phyloP scores from a whole-genome alignment of 768 basidiomycete genomes.

The Jaapia argillacea region DNA sequence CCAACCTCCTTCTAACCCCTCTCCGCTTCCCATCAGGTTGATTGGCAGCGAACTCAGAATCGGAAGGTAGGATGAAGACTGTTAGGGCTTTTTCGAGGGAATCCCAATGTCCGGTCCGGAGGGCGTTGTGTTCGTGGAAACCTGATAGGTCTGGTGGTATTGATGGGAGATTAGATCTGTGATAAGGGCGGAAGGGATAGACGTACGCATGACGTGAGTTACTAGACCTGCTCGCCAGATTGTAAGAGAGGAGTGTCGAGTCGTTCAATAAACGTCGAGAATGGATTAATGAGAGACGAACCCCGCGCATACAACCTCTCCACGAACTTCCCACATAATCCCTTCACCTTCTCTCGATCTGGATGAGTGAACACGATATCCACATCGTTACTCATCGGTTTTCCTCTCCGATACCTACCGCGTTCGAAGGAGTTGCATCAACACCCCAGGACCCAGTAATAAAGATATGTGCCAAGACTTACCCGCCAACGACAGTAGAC shows the following conservation, averaged over 20 bases:
- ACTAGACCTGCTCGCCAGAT: conserved; percentile 41
- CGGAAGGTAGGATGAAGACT: conserved; percentile 56
- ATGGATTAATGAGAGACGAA: conserved; percentile 17
- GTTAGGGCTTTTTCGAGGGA: conserved; percentile 80
- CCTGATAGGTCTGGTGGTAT: conserved; percentile 42
- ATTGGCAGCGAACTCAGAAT: conserved; percentile 16
- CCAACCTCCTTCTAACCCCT: conserved; percentile 58
- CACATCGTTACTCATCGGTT: conserved; percentile 71
- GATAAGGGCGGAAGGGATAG: not conserved
- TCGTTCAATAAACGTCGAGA: not conserved
- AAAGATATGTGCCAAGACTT: conserved; percentile 14
- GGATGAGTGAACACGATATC: conserved; percentile 84
- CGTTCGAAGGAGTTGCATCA: not conserved
- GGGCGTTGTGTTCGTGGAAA: conserved; percentile 44
- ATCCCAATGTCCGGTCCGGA: conserved; percentile 59
- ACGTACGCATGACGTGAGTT: conserved; percentile 79
- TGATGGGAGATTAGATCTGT: not conserved
- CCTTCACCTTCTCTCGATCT: conserved; percentile 42
- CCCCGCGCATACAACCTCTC: conserved; percentile 46
- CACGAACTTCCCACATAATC: conserved; percentile 52
- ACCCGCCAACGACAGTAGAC: conserved; percentile 80
- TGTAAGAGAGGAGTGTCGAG: no score
- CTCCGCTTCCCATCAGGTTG: not conserved
- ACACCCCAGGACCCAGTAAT: not conserved
- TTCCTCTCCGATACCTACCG: conserved; percentile 75